Percentiles rank a stretch among this genome's conserved stretches.
These are phyloP conservation scores for Chrysanthemum lavandulifolium DNA, from an alignment of 129 eudicot species.

Conservation along the genomic window DNA sequence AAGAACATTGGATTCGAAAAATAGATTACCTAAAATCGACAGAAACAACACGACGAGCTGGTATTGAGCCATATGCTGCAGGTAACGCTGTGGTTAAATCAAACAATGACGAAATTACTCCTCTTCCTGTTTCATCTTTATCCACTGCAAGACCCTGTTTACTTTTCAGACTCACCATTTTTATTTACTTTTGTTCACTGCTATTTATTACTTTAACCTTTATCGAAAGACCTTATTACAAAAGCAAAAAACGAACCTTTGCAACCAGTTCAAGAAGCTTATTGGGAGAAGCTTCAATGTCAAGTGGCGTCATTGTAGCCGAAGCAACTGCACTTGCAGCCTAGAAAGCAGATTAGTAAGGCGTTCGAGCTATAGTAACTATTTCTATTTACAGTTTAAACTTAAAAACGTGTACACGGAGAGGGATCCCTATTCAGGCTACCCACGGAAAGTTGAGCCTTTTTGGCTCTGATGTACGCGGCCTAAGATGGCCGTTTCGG, in stretches of 20 bases:
- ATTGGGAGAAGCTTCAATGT: conserved; percentile 74
- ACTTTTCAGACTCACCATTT: conserved; percentile 36
- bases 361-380: background rate
- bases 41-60: conserved; percentile 54
- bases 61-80: conserved; percentile 60
- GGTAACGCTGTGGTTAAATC: conserved; percentile 46
- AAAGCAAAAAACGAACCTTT: conserved; percentile 53
- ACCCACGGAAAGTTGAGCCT: too few species aligned
- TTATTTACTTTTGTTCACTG: background rate
- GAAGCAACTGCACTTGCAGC: conserved; percentile 96
- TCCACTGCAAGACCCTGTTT: conserved; percentile 98
- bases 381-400: background rate
- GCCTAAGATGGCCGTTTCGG: too few species aligned
- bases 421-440: too few species aligned
- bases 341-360: conserved; percentile 27
- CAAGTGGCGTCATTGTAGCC: conserved; percentile 86
- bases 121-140: conserved; percentile 67
- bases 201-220: background rate
- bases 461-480: too few species aligned
- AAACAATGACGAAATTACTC: conserved; percentile 57
- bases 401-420: too few species aligned
- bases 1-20: conserved; percentile 6
- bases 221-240: background rate
- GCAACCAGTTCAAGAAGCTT: conserved; percentile 83
- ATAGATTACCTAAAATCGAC: conserved; percentile 68